Base-by-base conservation (phyloP, 2,329 filamentous ascomycete genomes). In the Alternaria novae-zelandiae region DNA sequence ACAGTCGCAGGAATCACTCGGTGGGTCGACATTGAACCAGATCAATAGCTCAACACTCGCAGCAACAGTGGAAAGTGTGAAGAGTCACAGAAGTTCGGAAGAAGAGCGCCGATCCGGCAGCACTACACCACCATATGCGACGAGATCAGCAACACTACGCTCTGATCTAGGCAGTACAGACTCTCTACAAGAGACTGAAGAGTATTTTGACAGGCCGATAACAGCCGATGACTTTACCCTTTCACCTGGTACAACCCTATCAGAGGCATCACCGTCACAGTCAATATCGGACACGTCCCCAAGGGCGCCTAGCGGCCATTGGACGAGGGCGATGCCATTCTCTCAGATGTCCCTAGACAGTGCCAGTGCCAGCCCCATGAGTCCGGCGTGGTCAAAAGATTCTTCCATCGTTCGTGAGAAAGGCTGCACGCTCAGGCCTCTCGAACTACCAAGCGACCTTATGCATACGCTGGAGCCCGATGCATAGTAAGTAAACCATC, bases 101-200 rank as follows among this genome's bases (percentile, higher is more conserved):
- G 17, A 32, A 44, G 17, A 21, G 11, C 13, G 13, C 17, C n/a
- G 4, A 3, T 6, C n/a, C 3, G 11, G 3, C 2, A 30, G 7
- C 1, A 13, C 47, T 2, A 11, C 26, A 50, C 17, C 15, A 10
- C 2, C 15, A n/a, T 3, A 41, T 10, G 15, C 1, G 4, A 17
- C 11, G 3, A 2, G 1, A 49, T 13, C 9, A 20, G 17, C 2
- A 2, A 30, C 11, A 1, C 2, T 30, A 4, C 6, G 2, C 3
- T 30, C n/a, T 2, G 7, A 1, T 21, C 4, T 17, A 15, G 26
- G 6, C 17, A 15, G n/a, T 17, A 30, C 0, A 30, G 26, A 7
- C 0, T 21, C 43, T 13, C 17, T 44, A 0, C 0, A 20, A 12
- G 43, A 44, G 6, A 2, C 43, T 13, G 43, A 20, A 2, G 43